Evolutionary conservation across 177 flowering plant genomes (phyloP).

Genomic region (Vitis hybrid): DNA sequence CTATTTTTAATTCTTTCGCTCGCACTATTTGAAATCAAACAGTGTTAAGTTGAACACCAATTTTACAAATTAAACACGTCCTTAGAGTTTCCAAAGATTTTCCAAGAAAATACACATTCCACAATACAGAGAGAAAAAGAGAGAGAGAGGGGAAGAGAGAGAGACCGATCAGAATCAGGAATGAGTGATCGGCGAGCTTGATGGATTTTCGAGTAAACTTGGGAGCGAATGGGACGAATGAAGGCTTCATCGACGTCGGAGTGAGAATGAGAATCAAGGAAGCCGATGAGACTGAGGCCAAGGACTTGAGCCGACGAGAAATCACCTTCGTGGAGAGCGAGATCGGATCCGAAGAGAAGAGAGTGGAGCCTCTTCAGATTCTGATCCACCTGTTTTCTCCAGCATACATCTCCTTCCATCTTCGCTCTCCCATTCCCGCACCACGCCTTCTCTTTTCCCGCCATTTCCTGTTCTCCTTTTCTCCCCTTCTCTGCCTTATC

Average conservation of each 20-base stretch:
- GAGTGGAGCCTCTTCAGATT: constrained; percentile 91
- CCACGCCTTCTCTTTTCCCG: constrained; percentile 29
- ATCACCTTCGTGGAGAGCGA: constrained; percentile 60
- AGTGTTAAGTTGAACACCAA: too few species aligned
- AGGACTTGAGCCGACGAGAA: constrained; percentile 66
- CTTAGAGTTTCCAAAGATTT: too few species aligned
- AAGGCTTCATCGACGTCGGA: constrained; percentile 56
- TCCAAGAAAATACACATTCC: too few species aligned
- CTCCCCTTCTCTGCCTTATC: not conserved
- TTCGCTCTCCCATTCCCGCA: not conserved
- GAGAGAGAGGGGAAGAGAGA: not conserved
- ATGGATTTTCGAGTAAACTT: constrained; percentile 56
- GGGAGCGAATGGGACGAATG: constrained; percentile 60
- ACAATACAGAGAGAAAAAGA: not conserved
- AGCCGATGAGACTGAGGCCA: constrained; percentile 77
- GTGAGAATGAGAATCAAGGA: constrained; percentile 70
- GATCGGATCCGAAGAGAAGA: constrained; percentile 73
- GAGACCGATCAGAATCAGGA: constrained; percentile 77
- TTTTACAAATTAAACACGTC: too few species aligned
- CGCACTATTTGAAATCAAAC: too few species aligned
- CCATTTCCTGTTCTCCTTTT: constrained; percentile 17
- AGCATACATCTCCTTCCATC: constrained; percentile 32
- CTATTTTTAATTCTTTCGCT: too few species aligned
- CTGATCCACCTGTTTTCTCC: constrained; percentile 74
- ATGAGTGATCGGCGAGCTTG: constrained; percentile 60